phyloP scores from a whole-genome alignment of 495 filamentous ascomycete species.

The Penicillium desertorum region DNA sequence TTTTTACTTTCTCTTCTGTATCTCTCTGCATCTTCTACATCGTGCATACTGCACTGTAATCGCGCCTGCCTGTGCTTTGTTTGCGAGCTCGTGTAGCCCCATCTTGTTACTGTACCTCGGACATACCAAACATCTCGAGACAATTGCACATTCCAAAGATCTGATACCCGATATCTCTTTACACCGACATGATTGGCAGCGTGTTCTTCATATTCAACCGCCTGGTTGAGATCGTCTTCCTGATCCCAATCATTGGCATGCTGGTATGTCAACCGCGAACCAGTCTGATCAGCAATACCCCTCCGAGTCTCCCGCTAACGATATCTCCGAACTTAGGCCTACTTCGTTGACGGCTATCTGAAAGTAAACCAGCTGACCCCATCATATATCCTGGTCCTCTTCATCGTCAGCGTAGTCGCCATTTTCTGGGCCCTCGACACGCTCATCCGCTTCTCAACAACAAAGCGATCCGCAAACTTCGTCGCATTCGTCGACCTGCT shows the following conservation, averaged over 20 bases:
- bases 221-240: conserved; percentile 73
- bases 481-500: conserved; percentile 74
- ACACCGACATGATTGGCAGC: conserved; percentile 67
- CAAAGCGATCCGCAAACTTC: conserved; percentile 68
- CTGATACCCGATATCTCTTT: conserved; percentile 1
- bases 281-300: conserved; percentile 2
- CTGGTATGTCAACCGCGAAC: conserved; percentile 45
- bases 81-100: conserved; percentile 6
- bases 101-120: conserved; percentile 9
- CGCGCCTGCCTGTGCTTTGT: conserved; percentile 2
- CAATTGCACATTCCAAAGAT: conserved; percentile 9
- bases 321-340: conserved; percentile 46
- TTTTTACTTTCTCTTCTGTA: conserved; percentile 9
- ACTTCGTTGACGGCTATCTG: conserved; percentile 75
- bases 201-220: conserved; percentile 85
- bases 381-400: conserved; percentile 78
- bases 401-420: conserved; percentile 82
- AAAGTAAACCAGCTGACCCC: conserved; percentile 72
- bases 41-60: conserved; percentile 13
- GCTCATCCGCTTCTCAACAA: conserved; percentile 74
- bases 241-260: conserved; percentile 89
- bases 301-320: conserved; percentile 4
- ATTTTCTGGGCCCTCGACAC: conserved; percentile 79
- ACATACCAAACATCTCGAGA: background rate
- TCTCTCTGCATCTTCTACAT: conserved; percentile 10